Base-by-base conservation (phyloP, 306 rosid genomes). In the Pyrus bretschneideri region DNA sequence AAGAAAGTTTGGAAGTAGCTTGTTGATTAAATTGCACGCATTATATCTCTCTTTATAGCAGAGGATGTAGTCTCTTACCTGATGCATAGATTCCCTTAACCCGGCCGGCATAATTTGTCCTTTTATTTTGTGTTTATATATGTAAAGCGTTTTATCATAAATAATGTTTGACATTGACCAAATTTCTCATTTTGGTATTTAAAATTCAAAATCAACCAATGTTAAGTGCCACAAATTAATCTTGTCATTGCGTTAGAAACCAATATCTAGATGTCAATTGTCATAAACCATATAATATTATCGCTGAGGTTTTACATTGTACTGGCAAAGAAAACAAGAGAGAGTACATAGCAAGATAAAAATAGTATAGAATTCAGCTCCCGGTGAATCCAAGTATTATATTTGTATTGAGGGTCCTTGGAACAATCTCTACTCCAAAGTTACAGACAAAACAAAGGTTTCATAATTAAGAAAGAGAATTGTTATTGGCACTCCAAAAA, bases 121-220 rank as follows among this genome's bases (percentile, higher is more conserved):
- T 14, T 31, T 61, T 1, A 42, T 25, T 25, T 4, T 60, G 25
- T 11, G 0, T 60, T 57, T 57, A 0, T n/a, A 0, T 57, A 18
- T 55, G 9, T 21, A 55, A 1, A 17, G 12, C 5, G 25, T 55
- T 38, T 38, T 7, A 38, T 38, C 2, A 38, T 0, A 38, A 7
- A 38, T 7, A 0, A 0, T 38, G 0, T 0, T 38, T 38, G 42
- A 38, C 1, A 38, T 0, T 38, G 42, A 7, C 10, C 10, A 38
- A 38, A 38, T 38, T 38, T 38, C 42, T 38, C 10, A 38, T 38
- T 38, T 38, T 38, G 42, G 9, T 38, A 0, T 7, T 38, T 7
- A 8, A 38, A 38, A 38, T 35, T 6, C 1, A 7, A 38, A 38
- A 38, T 38, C 10, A 2, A 38, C 0, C 42, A 38, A 38, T 38